Conservation (phyloP, 2,329 filamentous ascomycete species). For the Lecanosticta acicola region DNA sequence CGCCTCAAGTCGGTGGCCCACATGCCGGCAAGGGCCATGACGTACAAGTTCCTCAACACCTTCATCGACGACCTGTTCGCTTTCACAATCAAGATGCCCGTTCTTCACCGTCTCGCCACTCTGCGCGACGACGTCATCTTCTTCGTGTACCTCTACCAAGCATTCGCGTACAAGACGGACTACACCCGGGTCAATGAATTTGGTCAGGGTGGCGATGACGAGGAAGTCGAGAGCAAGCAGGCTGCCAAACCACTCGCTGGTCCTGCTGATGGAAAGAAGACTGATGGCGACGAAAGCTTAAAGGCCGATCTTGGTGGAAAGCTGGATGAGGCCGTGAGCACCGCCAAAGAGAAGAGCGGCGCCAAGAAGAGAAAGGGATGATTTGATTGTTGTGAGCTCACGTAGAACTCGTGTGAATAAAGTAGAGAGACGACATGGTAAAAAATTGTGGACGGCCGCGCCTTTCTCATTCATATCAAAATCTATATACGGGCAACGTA, state of each 20-base stretch:
- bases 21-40: slow-evolving; percentile 95
- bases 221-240: slow-evolving; percentile 53
- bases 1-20: slow-evolving; percentile 84
- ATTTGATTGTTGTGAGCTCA: too few relatives aligned
- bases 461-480: too few relatives aligned
- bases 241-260: slow-evolving; percentile 37
- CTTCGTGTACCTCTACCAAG: slow-evolving; percentile 94
- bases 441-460: too few relatives aligned
- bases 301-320: slow-evolving; percentile 15
- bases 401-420: too few relatives aligned
- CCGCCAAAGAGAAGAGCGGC: slow-evolving; percentile 12
- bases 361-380: slow-evolving; percentile 14
- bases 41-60: slow-evolving; percentile 96
- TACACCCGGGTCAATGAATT: slow-evolving; percentile 94
- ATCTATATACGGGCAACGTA: too few relatives aligned
- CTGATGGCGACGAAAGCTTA: slow-evolving; percentile 12
- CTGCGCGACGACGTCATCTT: slow-evolving; percentile 95
- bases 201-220: slow-evolving; percentile 93
- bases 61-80: slow-evolving; percentile 99
- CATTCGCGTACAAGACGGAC: slow-evolving; percentile 86
- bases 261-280: slow-evolving; percentile 22
- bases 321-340: slow-evolving; percentile 6
- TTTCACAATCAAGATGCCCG: slow-evolving; percentile 99
- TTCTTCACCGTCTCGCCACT: slow-evolving; percentile 85
- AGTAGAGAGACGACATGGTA: too few relatives aligned